A percentile compares a stretch with the other conserved stretches of the same genome.
Conservation (phyloP, 2,329 filamentous ascomycete genomes). For the Blumeriella jaapii region DNA sequence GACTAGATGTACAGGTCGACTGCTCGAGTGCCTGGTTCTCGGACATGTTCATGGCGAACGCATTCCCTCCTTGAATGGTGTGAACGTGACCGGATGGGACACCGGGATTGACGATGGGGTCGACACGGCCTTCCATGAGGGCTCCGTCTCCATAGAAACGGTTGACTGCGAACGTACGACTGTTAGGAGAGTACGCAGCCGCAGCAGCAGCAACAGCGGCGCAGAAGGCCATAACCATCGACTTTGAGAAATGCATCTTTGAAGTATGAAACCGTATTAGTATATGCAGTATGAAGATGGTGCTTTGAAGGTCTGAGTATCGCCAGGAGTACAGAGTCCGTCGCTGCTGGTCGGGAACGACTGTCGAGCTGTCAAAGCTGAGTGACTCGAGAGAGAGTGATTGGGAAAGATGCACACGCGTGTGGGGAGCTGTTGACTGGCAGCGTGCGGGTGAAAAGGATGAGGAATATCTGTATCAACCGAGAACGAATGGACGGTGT, state of each 20-base stretch:
- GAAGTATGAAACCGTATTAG: constrained; percentile 1
- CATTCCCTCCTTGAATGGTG: constrained; percentile 56
- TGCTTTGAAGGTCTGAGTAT: constrained; percentile 13
- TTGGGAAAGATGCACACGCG: constrained; percentile 14
- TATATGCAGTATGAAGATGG: neutral
- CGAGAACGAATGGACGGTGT: no score
- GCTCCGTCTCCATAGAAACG: constrained; percentile 57
- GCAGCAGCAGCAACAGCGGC: constrained; percentile 15
- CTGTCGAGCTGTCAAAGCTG: constrained; percentile 21
- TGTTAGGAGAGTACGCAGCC: constrained; percentile 16
- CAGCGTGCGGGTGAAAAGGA: no score
- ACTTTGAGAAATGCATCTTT: constrained; percentile 21
- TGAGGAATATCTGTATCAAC: no score
- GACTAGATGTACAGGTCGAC: constrained; percentile 70
- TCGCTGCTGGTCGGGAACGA: constrained; percentile 9
- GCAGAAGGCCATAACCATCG: constrained; percentile 14
- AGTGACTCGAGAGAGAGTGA: constrained; percentile 8
- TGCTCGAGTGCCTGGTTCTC: constrained; percentile 45
- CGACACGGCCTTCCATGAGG: constrained; percentile 53
- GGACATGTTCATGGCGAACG: constrained; percentile 41
- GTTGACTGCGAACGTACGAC: constrained; percentile 54
- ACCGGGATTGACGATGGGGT: constrained; percentile 62
- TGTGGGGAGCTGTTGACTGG: no score
- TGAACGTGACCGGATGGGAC: constrained; percentile 56
- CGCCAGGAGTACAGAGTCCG: constrained; percentile 15